Conservation (phyloP, 2,329 filamentous ascomycete genomes). For the Helotiales sp. region DNA sequence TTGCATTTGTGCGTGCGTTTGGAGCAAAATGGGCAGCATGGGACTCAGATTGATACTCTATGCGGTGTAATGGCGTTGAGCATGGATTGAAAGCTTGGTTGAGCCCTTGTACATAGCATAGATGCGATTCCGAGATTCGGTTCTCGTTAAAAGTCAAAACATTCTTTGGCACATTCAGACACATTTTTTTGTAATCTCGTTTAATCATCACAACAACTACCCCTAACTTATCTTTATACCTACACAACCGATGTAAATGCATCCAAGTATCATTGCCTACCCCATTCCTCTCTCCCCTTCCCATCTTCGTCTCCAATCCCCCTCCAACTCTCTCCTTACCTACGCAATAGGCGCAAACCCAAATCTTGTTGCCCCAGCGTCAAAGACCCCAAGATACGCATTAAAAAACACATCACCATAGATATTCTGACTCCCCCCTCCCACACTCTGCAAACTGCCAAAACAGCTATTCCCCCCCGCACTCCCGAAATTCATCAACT, state of each 20-base stretch:
- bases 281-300: background rate
- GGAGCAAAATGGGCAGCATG: too few species aligned
- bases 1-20: background rate
- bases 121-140: background rate
- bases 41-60: background rate
- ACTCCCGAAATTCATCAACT: conserved; percentile 45
- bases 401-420: conserved; percentile 45
- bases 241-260: background rate
- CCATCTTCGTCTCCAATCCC: too few species aligned
- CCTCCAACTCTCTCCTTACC: background rate
- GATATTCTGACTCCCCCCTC: conserved; percentile 38
- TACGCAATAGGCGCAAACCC: conserved; percentile 39
- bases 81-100: background rate
- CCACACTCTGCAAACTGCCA: conserved; percentile 45
- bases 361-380: conserved; percentile 36
- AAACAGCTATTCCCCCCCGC: conserved; percentile 40
- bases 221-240: background rate
- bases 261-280: background rate
- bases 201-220: background rate
- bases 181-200: background rate
- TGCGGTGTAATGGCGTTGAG: background rate
- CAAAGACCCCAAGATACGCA: conserved; percentile 41
- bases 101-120: background rate
- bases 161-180: background rate
- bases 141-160: background rate